Base-by-base conservation (phyloP, 352 stramenopile species). In the Globisporangium paroecandrum region DNA sequence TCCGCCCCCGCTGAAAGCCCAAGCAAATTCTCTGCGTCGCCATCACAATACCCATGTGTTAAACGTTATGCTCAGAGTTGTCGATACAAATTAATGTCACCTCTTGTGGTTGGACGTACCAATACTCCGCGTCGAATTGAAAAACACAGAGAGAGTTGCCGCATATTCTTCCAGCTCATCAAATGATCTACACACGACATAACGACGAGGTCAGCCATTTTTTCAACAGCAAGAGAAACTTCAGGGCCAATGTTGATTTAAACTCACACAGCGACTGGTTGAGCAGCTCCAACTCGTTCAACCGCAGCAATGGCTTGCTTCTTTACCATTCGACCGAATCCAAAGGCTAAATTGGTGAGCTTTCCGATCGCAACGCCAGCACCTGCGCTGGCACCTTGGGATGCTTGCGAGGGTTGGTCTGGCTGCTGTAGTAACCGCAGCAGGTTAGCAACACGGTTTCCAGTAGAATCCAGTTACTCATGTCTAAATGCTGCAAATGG, bases 271-370 rank as follows among this genome's bases (percentile, higher is more conserved):
- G 75, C 69, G 22, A 86, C 62, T n/a, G 73, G 64, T 34, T 83
- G 82, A 0, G 83, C 82, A 34, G 85, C 81, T 20, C 82, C 85
- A 18, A 89, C 85, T 22, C 87, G 83, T 69, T 94, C 87, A 18
- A 94, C 87, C 8, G 83, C 87, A 34, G 87, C 85, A 54, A 93
- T 90, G 7, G 87, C 85, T 70, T 94, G 87, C 56, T 93, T 94
- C 69, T 93, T 93, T 53, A 94, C 82, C 82, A 93, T 93, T 20
- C 85, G 78, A 6, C 87, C 87, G 62, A 94, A 94, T 0, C 87
- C 87, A 64, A 88, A 87, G 0, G 87, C 87, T n/a, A 94, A 61
- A 64, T 89, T 91, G 10, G 85, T 93, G 34, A 94, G 69, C 57
- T 93, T 92, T 54, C 82, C 82, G 38, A 94, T 88, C 0, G 78